Evolutionary conservation across 2,329 filamentous ascomycete species (phyloP), one percentile per base, ranked within the genome.

Genomic region (Ceratocystis variospora): DNA sequence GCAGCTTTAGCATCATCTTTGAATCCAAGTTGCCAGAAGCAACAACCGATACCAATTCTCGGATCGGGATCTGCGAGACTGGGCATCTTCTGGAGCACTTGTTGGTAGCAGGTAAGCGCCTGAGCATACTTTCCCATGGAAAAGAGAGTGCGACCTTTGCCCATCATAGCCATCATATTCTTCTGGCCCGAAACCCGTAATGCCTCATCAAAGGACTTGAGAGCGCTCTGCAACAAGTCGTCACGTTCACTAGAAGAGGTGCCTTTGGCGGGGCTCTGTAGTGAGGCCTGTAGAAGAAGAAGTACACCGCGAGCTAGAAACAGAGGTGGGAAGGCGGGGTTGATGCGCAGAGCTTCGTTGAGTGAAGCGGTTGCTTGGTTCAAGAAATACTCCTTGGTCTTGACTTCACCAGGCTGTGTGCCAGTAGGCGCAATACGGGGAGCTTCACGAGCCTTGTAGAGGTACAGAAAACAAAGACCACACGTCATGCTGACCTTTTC

Each of bases 201-300:
- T 2, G 93, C 91, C 74, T 97, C 93, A 70, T 99, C 94, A 73
- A 99, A 99, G 69, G 89, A 90, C 76, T 96, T 96, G 69, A 93
- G 79, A 1, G 94, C 92, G 69, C 88, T 86, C 71, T 90, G 89
- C 69, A 96, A 77, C 48, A 91, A 86, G 71, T 96, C 91, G 63
- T 86, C 82, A 73, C 85, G 78, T 70, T 96, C 90, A 37, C 25
- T 64, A 48, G 57, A 25, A n/a, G 45, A 48, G n/a, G 37, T n/a
- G 45, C 62, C 62, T 25, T 66, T 68, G 1, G 89, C 83, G 0
- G 88, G 90, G 0, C 85, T 82, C 72, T 91, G 88, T 17, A 95
- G 79, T 0, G 94, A 96, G 37, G 95, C 90, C 72, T 89, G 88
- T 25, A 99, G 82, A 6, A 99, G 85, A 68, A 89, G 87, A 55